These are phyloP conservation scores for Umbelopsis sp. DNA, from an alignment of 371 early-diverging fungal species.

Conservation along the genomic window DNA sequence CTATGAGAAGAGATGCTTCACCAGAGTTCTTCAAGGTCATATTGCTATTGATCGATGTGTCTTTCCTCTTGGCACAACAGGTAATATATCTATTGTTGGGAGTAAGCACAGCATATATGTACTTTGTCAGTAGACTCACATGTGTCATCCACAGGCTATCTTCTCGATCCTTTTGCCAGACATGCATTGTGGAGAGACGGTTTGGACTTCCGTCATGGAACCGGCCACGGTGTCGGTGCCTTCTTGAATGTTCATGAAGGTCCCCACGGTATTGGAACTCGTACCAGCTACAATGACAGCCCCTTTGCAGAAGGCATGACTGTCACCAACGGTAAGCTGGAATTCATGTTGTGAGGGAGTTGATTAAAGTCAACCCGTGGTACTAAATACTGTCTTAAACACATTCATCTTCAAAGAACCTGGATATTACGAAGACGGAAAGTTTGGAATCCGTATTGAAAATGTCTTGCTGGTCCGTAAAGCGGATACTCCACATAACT, in stretches of 20 bases:
- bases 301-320: conserved; percentile 87
- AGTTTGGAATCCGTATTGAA: conserved; percentile 99
- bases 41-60: conserved; percentile 88
- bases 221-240: conserved; percentile 99
- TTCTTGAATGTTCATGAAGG: conserved; percentile 99
- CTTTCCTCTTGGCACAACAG: conserved; percentile 88
- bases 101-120: not conserved
- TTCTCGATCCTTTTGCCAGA: conserved; percentile 91
- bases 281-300: conserved; percentile 72
- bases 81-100: conserved; percentile 24
- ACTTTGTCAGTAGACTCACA: no score
- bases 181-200: conserved; percentile 91
- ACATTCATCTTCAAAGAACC: conserved; percentile 73
- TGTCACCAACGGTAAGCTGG: conserved; percentile 74
- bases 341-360: not conserved
- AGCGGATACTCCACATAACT: conserved; percentile 67
- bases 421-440: conserved; percentile 97
- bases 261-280: conserved; percentile 94
- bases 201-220: conserved; percentile 98
- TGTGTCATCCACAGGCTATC: conserved; percentile 57
- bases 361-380: not conserved
- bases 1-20: conserved; percentile 92
- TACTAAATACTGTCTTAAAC: conserved; percentile 16
- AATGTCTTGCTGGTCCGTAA: conserved; percentile 76
- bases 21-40: conserved; percentile 98